Evolutionary conservation across 169 alveolate species (phyloP).

Genomic region (Plasmodium berghei): DNA sequence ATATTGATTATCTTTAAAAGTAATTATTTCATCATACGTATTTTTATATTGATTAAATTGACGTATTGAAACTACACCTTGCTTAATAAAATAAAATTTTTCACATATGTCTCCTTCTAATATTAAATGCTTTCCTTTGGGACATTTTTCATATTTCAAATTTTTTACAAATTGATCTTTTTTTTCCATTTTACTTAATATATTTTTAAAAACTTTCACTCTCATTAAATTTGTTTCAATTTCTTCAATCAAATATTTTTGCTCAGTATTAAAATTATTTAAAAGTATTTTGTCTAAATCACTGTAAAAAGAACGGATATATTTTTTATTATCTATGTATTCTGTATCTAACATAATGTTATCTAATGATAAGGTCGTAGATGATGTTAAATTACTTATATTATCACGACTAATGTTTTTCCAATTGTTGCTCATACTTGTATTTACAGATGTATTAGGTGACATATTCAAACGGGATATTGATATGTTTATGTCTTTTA

Average conservation of each 20-base stretch:
- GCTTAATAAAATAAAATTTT: conserved; percentile 59
- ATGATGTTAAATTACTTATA: conserved; percentile 6
- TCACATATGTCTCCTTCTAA: conserved; percentile 70
- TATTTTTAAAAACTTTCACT: conserved; percentile 32
- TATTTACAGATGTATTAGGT: neutral
- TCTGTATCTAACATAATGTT: conserved; percentile 34
- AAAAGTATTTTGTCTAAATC: conserved; percentile 58
- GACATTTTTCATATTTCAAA: conserved; percentile 52
- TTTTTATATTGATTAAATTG: conserved; percentile 72
- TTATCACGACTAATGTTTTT: neutral
- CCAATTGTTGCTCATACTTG: neutral
- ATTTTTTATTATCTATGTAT: conserved; percentile 26
- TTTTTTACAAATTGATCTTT: conserved; percentile 36
- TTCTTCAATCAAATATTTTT: conserved; percentile 73
- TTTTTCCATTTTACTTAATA: conserved; percentile 51
- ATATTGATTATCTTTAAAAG: conserved; percentile 20
- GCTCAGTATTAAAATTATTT: conserved; percentile 54
- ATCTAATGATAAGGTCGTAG: conserved; percentile 17
- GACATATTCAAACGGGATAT: neutral
- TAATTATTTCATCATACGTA: conserved; percentile 61
- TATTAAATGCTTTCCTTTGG: conserved; percentile 51
- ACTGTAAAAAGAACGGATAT: conserved; percentile 53
- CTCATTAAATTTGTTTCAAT: conserved; percentile 66
- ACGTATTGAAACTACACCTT: conserved; percentile 57
- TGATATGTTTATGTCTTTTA: neutral